Percentiles rank a stretch among this genome's conserved stretches.
Conservation (phyloP, 805 yeast species). For the Kazachstania viticola region DNA sequence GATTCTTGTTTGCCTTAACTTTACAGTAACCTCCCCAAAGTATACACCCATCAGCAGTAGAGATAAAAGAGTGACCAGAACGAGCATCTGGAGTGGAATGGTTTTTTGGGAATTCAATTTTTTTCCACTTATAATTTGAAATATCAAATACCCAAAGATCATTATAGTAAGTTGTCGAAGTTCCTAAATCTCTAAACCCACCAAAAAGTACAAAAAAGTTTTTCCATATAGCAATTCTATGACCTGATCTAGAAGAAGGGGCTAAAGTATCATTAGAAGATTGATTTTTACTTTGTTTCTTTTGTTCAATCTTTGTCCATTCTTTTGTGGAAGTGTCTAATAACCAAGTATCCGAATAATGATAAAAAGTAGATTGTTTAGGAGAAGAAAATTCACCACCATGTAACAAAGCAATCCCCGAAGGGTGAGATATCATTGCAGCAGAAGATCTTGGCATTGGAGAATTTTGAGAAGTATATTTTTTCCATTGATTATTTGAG, state of each 20-base stretch:
- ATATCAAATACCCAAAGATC: conserved; percentile 93
- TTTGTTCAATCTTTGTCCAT: conserved; percentile 78
- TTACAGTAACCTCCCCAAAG: conserved; percentile 91
- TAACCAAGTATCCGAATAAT: conserved; percentile 93
- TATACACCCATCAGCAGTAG: conserved; percentile 69
- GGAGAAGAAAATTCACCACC: conserved; percentile 98
- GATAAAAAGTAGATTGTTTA: conserved; percentile 89
- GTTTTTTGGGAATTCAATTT: conserved; percentile 74
- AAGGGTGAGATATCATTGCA: conserved; percentile 85
- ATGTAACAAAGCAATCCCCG: conserved; percentile 74
- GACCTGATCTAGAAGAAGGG: conserved; percentile 87
- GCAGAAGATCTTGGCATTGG: conserved; percentile 93
- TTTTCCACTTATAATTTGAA: conserved; percentile 81
- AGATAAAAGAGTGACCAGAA: conserved; percentile 82
- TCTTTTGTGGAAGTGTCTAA: conserved; percentile 74
- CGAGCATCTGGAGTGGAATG: conserved; percentile 81
- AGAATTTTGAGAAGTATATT: conserved; percentile 65
- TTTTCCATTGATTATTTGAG: conserved; percentile 75
- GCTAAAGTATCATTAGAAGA: too few species aligned
- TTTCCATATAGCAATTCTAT: conserved; percentile 84
- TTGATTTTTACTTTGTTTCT: conserved; percentile 31
- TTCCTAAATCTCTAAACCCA: conserved; percentile 85
- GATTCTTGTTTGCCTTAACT: conserved; percentile 57
- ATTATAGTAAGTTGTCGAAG: conserved; percentile 67
- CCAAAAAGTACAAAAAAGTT: conserved; percentile 78